A percentile compares a stretch with the other conserved stretches of the same genome.
Conservation (phyloP, 768 basidiomycete genomes). For the Phaffia tasmanica region DNA sequence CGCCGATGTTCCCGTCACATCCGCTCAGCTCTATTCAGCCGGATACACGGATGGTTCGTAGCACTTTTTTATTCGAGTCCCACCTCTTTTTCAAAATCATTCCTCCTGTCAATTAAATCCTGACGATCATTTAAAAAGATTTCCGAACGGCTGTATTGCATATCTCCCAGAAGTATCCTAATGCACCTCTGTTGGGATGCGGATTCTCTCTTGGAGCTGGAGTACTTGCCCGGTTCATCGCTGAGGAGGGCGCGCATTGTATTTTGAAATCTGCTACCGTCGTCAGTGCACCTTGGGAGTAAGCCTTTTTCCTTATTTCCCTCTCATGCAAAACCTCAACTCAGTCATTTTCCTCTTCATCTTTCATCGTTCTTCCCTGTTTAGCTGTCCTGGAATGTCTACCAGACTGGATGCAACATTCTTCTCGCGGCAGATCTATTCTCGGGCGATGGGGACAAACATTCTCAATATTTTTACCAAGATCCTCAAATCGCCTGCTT, state of each 20-base stretch:
- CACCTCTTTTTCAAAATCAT: background rate
- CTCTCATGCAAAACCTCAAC: background rate
- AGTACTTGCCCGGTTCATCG: constrained; percentile 77
- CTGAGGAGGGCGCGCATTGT: constrained; percentile 53
- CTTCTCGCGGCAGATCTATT: constrained; percentile 22
- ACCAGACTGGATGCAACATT: constrained; percentile 21
- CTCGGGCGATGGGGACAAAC: constrained; percentile 16
- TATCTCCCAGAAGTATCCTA: constrained; percentile 59
- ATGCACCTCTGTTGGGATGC: constrained; percentile 69
- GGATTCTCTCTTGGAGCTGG: constrained; percentile 93
- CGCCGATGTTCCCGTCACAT: constrained; percentile 72
- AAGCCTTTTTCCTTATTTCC: background rate
- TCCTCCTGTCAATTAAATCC: background rate
- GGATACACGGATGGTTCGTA: constrained; percentile 56
- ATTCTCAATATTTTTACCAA: constrained; percentile 11
- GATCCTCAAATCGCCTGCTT: background rate
- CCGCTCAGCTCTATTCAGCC: constrained; percentile 68
- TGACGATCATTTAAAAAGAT: constrained; percentile 41
- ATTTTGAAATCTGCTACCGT: constrained; percentile 21
- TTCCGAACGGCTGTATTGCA: constrained; percentile 68
- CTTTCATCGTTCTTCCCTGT: background rate
- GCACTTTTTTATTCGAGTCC: no score
- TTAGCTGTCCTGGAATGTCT: background rate
- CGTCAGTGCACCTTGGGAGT: constrained; percentile 25
- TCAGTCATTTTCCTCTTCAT: background rate